Conservation (phyloP, 371 early-diverging fungal genomes). For the Apophysomyces ossiformis region DNA sequence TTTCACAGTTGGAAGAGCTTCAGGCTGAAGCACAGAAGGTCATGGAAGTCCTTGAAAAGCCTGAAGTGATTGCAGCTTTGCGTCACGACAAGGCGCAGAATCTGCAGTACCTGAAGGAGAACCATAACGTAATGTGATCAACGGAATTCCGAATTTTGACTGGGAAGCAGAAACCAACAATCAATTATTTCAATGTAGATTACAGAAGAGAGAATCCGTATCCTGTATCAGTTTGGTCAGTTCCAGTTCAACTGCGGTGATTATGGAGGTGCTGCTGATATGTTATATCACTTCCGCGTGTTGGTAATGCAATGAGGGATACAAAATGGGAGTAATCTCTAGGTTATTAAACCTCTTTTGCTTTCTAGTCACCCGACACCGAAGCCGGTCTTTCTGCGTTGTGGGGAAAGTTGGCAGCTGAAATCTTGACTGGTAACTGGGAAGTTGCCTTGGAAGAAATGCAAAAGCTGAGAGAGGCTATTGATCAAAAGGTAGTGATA, state of each 20-base stretch:
- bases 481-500: constrained; percentile 63
- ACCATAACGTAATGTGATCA: constrained; percentile 65
- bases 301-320: constrained; percentile 57
- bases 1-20: constrained; percentile 72
- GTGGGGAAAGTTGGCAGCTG: constrained; percentile 97
- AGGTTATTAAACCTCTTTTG: neutral
- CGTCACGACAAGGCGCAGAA: constrained; percentile 93
- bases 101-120: constrained; percentile 82
- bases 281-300: constrained; percentile 92
- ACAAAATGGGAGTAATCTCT: neutral
- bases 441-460: constrained; percentile 89
- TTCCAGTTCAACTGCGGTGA: constrained; percentile 93
- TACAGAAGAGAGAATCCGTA: constrained; percentile 81
- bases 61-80: constrained; percentile 85
- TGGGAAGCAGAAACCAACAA: constrained; percentile 3
- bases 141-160: neutral
- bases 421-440: constrained; percentile 94
- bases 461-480: constrained; percentile 80
- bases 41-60: constrained; percentile 88
- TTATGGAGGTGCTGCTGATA: constrained; percentile 90
- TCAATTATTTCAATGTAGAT: constrained; percentile 52
- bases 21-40: constrained; percentile 82
- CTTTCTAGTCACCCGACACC: constrained; percentile 76
- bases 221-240: constrained; percentile 85
- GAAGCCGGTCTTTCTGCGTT: constrained; percentile 82